Base-by-base conservation (phyloP, 2,329 filamentous ascomycete species). In the Aspergillus terreus region DNA sequence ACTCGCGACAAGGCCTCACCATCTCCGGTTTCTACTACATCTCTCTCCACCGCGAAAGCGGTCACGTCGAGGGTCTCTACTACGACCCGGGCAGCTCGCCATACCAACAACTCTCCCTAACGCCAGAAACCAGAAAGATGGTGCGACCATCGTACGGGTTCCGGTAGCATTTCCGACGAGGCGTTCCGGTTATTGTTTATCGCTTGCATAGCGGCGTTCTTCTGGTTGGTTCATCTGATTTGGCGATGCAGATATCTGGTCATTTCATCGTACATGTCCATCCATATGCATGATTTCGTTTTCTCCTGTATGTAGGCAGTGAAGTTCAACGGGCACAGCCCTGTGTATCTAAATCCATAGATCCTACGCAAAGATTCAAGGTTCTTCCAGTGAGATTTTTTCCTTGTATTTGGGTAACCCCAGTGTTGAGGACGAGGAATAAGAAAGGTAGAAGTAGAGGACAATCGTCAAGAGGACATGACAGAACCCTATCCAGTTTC, bases 1-100 rank as follows among this genome's bases (percentile, higher is more conserved):
- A 76, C 53, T 69, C 72, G 40, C 72, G 69, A 49, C 74, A 70
- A 63, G 73, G 75, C 14, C 71, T 78, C 19, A 78, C 75, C 1
- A 78, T 78, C 40, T 76, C 72, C 32, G 76, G 76, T 1, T 78
- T 78, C 58, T 78, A 78, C 53, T 78, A 78, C 53, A 73, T 78
- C 40, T 75, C 75, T 15, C 59, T 78, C 33, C 66, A 72, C 52
- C 72, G 76, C 32, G 69, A 71, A 40, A 71, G 70, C 23, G 76
- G 76, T 15, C 64, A 72, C 32, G 71, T 78, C 33, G 75, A 78
- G 49, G 76, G 76, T 9, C 59, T 78, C 41, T 78, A 78, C 45
- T 77, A 77, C 56, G 76, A 78, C 47, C 75, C 75, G 0, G 73
- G 73, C 41, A 78, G 75, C 53, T 76, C 74, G 17, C 76, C 76